Base-by-base conservation (phyloP, 306 rosid genomes). In the Cyamopsis tetragonoloba region DNA sequence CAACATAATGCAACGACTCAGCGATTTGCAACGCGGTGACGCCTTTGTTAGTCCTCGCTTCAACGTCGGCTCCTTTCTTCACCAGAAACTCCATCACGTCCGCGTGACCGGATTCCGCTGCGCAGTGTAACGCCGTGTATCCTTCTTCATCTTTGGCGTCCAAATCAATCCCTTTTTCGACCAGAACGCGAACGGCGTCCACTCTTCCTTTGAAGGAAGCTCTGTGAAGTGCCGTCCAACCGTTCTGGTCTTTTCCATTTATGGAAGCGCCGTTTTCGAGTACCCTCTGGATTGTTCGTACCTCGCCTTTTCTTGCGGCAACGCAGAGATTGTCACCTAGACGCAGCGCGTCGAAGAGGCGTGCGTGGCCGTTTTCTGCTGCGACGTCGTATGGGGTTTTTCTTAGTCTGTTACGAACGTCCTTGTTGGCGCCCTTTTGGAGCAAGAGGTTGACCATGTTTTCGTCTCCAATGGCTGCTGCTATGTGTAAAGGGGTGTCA, bases 181-280 rank as follows among this genome's bases (percentile, higher is more conserved):
- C 22, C 9, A 92, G 71, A 8, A 43, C 58, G 42, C 83, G 59
- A 8, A 79, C 85, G 0, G 68, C 88, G 0, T 87, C 88, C 0
- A 70, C 49, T 31, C 80, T 62, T 8, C 98, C 98, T 30, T 89
- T 92, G 57, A 92, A 92, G 2, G 89, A 75, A 0, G 96, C 92
- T 1, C 96, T 77, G 22, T 92, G 96, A 41, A 92, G 80, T 3
- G 95, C 87, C 0, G 92, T 89, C 98, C 98, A 92, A 0, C 92
- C 91, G 22, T 89, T 60, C 8, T 83, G 98, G 73, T 92, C 98
- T n/a, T 79, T 69, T 1, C 91, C 91, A 5, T 89, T 89, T 15
- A 89, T 50, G 0, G 81, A 77, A 0, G 91, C 96, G 0, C 95
- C 96, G 0, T 72, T 65, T 35, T 87, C 89, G 0, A 89, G 37